Base-by-base conservation (phyloP, 108 stramenopile genomes). In the Poteriospumella lacustris region DNA sequence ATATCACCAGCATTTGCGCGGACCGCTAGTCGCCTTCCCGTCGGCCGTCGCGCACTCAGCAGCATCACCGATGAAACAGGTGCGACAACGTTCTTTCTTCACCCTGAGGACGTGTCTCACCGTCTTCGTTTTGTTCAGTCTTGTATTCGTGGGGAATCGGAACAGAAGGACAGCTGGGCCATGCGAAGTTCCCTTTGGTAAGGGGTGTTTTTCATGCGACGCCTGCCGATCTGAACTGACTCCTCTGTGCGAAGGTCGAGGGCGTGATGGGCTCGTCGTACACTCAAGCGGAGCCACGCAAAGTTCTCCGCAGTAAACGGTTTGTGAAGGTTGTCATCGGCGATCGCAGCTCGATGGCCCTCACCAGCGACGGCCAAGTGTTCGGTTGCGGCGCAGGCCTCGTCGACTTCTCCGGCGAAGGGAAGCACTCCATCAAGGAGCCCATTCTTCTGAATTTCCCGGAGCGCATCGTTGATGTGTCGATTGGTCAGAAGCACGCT, bases 401-500 rank as follows among this genome's bases (percentile, higher is more conserved):
- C n/a, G 62, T 42, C 33, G 42, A 42, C 29, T 26, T 67, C 43
- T 19, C 73, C 19, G 62, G 42, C 40, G 34, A 80, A 41, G 43
- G 15, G 0, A 47, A 75, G 1, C 72, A 36, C 36, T 34, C 41
- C 42, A 56, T 34, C 43, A 47, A 24, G 40, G 33, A 70, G 29
- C 64, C 36, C 78, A n/a, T 79, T 19, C 38, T 68, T 36, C n/a
- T 41, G 29, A n/a, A 47, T 33, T 42, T 76, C 39, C 79, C 15
- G 68, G 75, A 78, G 58, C 78, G 73, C 52, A 80, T 84, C 29
- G 75, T 70, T 12, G 43, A 68, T 2, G 79, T 34, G 19, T 39
- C 78, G 40, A 78, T 84, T 59, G 82, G 80, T 42, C 59, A 41
- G 64, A 70, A 9, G 40, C 85, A 85, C 78, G 78, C 83, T 69